phyloP scores from a whole-genome alignment of 1,284 basidiomycete species.

The Schizophyllum amplum region DNA sequence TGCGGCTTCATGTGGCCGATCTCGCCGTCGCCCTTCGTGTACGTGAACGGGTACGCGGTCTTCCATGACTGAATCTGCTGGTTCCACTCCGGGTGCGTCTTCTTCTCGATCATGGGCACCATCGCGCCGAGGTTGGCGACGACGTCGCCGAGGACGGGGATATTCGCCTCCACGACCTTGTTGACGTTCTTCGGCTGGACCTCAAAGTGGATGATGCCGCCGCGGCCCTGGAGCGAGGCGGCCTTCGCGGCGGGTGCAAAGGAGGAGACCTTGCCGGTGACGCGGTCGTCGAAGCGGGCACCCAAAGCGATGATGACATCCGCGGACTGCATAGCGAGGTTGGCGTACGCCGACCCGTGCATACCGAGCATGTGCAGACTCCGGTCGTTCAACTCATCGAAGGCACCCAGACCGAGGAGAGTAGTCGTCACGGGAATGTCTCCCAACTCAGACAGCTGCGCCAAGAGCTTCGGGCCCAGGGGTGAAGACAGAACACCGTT shows the following conservation, averaged over 20 bases:
- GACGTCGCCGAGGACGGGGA: constrained; percentile 93
- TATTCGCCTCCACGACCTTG: constrained; percentile 94
- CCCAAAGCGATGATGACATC: constrained; percentile 98
- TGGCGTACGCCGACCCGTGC: constrained; percentile 97
- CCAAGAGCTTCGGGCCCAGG: constrained; percentile 79
- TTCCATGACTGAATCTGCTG: constrained; percentile 83
- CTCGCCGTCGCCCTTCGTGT: constrained; percentile 45
- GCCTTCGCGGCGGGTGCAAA: constrained; percentile 90
- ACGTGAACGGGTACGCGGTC: constrained; percentile 85
- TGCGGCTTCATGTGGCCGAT: constrained; percentile 87
- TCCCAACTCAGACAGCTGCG: constrained; percentile 73
- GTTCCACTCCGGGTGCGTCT: constrained; percentile 77
- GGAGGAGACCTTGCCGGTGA: constrained; percentile 84
- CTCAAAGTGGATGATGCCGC: constrained; percentile 99
- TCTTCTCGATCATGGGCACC: constrained; percentile 67
- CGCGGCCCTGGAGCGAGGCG: constrained; percentile 79
- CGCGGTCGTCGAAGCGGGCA: constrained; percentile 95
- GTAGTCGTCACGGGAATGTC: constrained; percentile 98
- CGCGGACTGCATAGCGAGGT: constrained; percentile 94
- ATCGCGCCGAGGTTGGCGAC: constrained; percentile 75
- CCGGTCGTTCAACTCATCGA: constrained; percentile 85
- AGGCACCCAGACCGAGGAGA: constrained; percentile 91
- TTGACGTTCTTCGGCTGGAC: constrained; percentile 99
- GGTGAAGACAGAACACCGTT: constrained; percentile 84
- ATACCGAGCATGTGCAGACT: constrained; percentile 98